Conservation (phyloP, 2,329 filamentous ascomycete species). For the Venturiaceae sp. region DNA sequence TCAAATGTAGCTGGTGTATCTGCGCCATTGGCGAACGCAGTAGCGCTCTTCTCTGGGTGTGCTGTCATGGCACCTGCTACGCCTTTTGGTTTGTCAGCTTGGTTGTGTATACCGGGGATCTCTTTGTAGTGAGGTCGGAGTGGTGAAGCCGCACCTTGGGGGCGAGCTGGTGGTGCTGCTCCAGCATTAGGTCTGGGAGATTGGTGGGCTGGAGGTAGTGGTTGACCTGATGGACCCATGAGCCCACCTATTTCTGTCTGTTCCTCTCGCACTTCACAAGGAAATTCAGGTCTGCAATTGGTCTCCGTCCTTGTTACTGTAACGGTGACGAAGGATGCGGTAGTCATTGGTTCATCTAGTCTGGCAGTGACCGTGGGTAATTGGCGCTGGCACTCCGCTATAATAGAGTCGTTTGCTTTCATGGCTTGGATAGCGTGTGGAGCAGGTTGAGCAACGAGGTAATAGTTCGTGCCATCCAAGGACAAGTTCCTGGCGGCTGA, state of each 20-base stretch:
- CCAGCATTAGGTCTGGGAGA: not conserved
- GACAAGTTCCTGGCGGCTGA: not conserved
- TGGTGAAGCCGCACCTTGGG: not conserved
- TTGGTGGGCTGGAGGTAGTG: not conserved
- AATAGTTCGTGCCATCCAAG: not conserved
- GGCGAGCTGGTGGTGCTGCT: no score
- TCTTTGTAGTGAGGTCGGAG: no score
- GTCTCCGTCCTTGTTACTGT: not conserved
- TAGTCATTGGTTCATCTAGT: not conserved
- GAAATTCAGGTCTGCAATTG: not conserved
- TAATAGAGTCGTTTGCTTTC: not conserved
- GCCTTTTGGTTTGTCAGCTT: no score
- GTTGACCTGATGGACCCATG: no score
- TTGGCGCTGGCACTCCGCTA: not conserved
- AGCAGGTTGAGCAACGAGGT: not conserved
- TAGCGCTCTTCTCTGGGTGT: not conserved
- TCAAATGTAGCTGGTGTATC: not conserved
- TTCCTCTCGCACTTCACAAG: not conserved
- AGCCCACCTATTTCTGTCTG: not conserved
- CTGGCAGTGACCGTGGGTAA: not conserved
- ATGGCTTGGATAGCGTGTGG: not conserved
- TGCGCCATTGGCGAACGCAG: not conserved
- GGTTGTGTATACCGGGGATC: no score
- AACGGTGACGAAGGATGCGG: not conserved
- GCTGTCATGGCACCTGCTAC: no score